Percentiles rank a stretch among this genome's conserved stretches.
phyloP scores from a whole-genome alignment of 768 basidiomycete species.

The Trichaptum fuscoviolaceum region DNA sequence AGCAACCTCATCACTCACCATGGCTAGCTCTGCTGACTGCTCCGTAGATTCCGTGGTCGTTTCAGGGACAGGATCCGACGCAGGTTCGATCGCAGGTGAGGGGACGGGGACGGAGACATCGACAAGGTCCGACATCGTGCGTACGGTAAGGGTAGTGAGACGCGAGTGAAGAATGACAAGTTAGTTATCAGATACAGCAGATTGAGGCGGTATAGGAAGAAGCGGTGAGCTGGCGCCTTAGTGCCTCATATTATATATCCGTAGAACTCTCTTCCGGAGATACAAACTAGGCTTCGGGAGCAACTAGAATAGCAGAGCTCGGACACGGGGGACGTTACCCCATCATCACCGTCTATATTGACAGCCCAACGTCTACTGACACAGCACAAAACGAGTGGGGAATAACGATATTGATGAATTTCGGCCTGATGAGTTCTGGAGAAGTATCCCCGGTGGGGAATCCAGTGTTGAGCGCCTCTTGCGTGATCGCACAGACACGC shows the following conservation, averaged over 20 bases:
- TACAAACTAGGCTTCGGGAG: no score
- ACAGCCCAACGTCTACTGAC: background rate
- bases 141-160: background rate
- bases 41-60: background rate
- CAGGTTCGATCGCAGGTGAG: background rate
- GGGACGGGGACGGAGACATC: background rate
- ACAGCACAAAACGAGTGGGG: background rate
- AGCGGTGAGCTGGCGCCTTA: no score
- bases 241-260: no score
- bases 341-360: no score
- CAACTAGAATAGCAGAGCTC: no score
- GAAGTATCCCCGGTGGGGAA: background rate
- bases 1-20: background rate
- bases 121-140: background rate
- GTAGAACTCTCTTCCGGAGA: no score
- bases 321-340: no score
- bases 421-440: background rate
- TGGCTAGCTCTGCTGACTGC: background rate
- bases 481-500: background rate
- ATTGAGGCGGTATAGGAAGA: background rate
- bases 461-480: background rate
- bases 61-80: background rate
- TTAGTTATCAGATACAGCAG: background rate
- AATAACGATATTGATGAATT: background rate
- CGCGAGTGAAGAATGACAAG: background rate